Evolutionary conservation across 176 grass and related monocot species (phyloP), one percentile per base, ranked within the genome.

Genomic region (Avena insularis): DNA sequence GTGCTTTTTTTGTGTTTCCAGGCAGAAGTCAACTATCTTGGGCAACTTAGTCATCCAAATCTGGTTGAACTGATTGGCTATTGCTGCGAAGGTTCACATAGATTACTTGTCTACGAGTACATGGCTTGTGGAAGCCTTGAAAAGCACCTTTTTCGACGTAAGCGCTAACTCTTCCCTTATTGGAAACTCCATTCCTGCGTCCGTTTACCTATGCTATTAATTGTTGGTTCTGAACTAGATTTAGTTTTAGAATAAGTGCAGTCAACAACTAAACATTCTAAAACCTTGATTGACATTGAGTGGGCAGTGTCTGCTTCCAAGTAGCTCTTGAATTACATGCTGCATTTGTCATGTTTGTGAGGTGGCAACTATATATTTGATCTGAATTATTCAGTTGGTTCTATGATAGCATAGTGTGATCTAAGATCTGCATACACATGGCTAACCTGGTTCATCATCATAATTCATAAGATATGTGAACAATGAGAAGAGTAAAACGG

Each of bases 11-110:
- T 81, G 47, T 84, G 75, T 94, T 84, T 87, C 19, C 85, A 98
- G 96, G 96, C 96, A 82, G 96, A 98, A 88, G 92, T 98, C 33
- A 98, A 98, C 62, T 98, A 96, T 90, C 92, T 98, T 59, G 96
- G 96, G 85, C 94, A 98, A 80, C 77, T 98, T 60, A 96, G 96
- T 49, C 96, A 98, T 92, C 84, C 93, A 56, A 96, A 98, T 89
- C 79, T 98, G 36, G 96, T 98, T 5, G 87, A 98, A 89, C 82
- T 98, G 71, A 96, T 98, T 77, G 96, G 96, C 69, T 98, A 98
- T 86, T 98, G 96, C 64, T 98, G 96, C 79, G 92, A 98, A 54
- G 94, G 94, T 23, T 90, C 90, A 78, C 93, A 98, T 77, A 94
- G 96, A 78, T 62, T 98, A 38, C 90, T 98, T 76, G 96, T 98